phyloP scores from a whole-genome alignment of 306 rosid genomes.

The Corylus americana region DNA sequence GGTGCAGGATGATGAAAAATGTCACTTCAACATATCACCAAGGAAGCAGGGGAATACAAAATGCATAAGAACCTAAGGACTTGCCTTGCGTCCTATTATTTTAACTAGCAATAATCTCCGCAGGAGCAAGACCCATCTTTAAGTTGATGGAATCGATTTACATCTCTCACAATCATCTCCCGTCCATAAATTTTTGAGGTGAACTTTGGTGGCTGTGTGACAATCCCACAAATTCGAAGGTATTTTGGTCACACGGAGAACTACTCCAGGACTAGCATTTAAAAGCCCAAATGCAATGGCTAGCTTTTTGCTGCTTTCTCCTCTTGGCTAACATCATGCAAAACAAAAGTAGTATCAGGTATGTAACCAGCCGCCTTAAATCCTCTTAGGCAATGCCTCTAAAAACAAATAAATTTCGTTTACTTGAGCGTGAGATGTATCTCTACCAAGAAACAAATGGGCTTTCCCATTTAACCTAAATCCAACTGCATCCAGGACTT shows the following conservation, averaged over 20 bases:
- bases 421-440: too few species aligned
- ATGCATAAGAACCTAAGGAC: too few species aligned
- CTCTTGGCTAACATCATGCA: slow-evolving; percentile 20
- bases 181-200: background rate
- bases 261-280: background rate
- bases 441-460: too few species aligned
- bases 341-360: background rate
- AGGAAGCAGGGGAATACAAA: background rate
- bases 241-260: slow-evolving; percentile 7
- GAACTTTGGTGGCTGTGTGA: slow-evolving; percentile 5
- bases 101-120: slow-evolving; percentile 9
- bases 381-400: too few species aligned
- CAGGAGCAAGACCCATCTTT: background rate
- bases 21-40: background rate
- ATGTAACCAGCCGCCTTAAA: too few species aligned
- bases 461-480: too few species aligned
- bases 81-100: background rate
- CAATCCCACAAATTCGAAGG: slow-evolving; percentile 21
- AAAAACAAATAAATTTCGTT: too few species aligned
- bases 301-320: slow-evolving; percentile 17
- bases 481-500: too few species aligned
- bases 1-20: background rate
- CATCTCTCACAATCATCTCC: slow-evolving; percentile 6
- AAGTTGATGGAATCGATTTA: slow-evolving; percentile 7
- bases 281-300: slow-evolving; percentile 14